A percentile compares a stretch with the other conserved stretches of the same genome.
These are phyloP conservation scores for Ceratorhiza oryzae-sativae DNA, from an alignment of 1,284 basidiomycete species.

Conservation along the genomic window DNA sequence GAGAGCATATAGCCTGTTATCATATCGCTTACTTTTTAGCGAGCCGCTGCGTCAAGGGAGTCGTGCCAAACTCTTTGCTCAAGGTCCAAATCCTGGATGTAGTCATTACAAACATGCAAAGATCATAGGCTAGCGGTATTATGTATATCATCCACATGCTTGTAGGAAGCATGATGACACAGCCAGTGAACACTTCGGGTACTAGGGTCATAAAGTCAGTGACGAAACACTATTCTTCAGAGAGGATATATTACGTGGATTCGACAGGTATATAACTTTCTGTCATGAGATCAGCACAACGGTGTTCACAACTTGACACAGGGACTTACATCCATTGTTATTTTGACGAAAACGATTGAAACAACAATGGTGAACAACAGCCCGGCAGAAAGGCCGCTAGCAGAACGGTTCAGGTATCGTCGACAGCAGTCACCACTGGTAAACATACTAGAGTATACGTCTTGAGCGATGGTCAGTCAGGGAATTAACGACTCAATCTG, in stretches of 20 bases:
- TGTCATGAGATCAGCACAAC: neutral
- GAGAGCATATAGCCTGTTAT: neutral
- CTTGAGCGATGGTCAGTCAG: neutral
- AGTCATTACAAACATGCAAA: neutral
- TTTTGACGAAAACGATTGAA: neutral
- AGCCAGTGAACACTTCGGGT: constrained; percentile 8
- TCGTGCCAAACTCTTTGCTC: neutral
- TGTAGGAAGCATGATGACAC: neutral
- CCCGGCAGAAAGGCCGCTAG: neutral
- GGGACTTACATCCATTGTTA: constrained; percentile 8
- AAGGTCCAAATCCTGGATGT: constrained; percentile 1
- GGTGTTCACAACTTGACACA: neutral
- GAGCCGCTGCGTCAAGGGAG: neutral
- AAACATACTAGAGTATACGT: constrained; percentile 1
- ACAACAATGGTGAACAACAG: neutral
- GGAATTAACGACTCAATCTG: neutral
- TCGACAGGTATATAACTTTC: neutral
- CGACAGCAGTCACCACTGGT: too few relatives aligned
- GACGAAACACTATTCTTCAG: neutral
- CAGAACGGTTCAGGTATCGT: neutral
- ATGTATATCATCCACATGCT: constrained; percentile 16
- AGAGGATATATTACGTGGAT: neutral
- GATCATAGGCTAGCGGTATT: neutral
- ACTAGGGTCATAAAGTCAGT: neutral
- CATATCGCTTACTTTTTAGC: constrained; percentile 2